These are phyloP conservation scores for Rhododendron kiyosumense DNA, from an alignment of 148 eudicot genomes.

Conservation along the genomic window DNA sequence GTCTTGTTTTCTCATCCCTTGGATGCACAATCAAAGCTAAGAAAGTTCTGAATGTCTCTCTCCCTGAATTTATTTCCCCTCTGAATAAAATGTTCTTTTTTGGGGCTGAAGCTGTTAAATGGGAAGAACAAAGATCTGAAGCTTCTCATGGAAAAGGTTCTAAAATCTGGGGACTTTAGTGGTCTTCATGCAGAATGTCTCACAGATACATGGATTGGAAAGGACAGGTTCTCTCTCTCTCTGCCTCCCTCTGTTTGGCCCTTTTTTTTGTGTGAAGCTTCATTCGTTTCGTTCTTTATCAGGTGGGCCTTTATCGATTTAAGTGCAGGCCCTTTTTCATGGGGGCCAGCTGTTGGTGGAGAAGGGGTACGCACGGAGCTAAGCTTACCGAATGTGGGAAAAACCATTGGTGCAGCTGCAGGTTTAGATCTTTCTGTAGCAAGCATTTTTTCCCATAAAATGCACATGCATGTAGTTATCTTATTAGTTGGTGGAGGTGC, in stretches of 20 bases:
- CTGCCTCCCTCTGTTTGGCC: background rate
- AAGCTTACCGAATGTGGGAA: constrained; percentile 84
- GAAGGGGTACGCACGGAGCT: constrained; percentile 98
- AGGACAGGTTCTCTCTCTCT: constrained; percentile 50
- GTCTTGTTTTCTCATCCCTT: constrained; percentile 5
- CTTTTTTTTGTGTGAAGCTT: constrained; percentile 10
- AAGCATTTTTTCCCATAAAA: background rate
- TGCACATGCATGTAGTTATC: background rate
- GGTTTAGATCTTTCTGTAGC: constrained; percentile 33
- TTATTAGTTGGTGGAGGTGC: background rate
- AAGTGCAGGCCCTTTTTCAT: constrained; percentile 92
- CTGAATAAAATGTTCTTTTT: background rate
- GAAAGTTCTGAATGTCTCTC: background rate
- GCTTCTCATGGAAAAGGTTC: constrained; percentile 48
- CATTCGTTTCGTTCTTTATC: constrained; percentile 13
- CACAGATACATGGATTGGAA: constrained; percentile 95
- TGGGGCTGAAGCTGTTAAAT: constrained; percentile 43
- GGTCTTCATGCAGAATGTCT: constrained; percentile 81
- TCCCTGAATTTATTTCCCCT: constrained; percentile 5
- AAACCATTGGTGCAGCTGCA: constrained; percentile 84
- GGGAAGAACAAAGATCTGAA: constrained; percentile 73
- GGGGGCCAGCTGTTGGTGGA: constrained; percentile 99
- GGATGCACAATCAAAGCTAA: background rate
- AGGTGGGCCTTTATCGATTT: constrained; percentile 98
- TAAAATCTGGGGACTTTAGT: constrained; percentile 67